Conservation (phyloP, 2,329 filamentous ascomycete species). For the Chrysoporthe austroafricana region DNA sequence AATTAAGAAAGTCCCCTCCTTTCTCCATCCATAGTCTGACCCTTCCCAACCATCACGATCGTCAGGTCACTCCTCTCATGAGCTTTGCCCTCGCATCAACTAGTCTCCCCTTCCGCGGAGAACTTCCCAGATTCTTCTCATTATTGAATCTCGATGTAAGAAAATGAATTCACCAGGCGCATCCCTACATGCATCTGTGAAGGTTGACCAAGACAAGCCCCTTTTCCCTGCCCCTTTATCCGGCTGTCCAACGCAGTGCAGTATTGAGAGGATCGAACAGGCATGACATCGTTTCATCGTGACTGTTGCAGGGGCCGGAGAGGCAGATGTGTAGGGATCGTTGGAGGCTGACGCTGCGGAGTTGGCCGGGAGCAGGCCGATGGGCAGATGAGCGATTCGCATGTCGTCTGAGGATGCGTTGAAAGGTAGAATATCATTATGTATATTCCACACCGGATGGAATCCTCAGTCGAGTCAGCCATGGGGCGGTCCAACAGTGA, state of each 20-base stretch:
- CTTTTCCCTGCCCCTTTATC: constrained; percentile 1
- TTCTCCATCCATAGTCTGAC: neutral
- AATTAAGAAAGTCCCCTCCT: constrained; percentile 10
- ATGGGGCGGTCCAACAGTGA: constrained; percentile 7
- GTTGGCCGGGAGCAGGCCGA: constrained; percentile 14
- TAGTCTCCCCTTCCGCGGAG: constrained; percentile 5
- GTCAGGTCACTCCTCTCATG: constrained; percentile 10
- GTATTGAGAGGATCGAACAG: constrained; percentile 4
- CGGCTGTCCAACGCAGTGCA: constrained; percentile 12
- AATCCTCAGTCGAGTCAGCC: constrained; percentile 12
- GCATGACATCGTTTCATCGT: constrained; percentile 15
- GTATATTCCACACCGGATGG: constrained; percentile 21
- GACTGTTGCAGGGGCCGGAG: constrained; percentile 8
- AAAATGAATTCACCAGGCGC: constrained; percentile 19
- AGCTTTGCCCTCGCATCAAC: constrained; percentile 18
- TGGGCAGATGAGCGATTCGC: constrained; percentile 6
- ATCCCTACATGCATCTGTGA: constrained; percentile 14
- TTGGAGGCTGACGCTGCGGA: constrained; percentile 4
- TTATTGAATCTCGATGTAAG: constrained; percentile 25
- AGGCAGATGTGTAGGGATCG: constrained; percentile 11
- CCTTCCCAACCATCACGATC: constrained; percentile 12
- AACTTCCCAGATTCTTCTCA: constrained; percentile 1
- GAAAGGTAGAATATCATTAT: constrained; percentile 24
- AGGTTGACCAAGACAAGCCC: constrained; percentile 14
- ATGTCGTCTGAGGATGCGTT: constrained; percentile 20